Base-by-base conservation (phyloP, 2,329 filamentous ascomycete genomes). In the Acarospora socialis region DNA sequence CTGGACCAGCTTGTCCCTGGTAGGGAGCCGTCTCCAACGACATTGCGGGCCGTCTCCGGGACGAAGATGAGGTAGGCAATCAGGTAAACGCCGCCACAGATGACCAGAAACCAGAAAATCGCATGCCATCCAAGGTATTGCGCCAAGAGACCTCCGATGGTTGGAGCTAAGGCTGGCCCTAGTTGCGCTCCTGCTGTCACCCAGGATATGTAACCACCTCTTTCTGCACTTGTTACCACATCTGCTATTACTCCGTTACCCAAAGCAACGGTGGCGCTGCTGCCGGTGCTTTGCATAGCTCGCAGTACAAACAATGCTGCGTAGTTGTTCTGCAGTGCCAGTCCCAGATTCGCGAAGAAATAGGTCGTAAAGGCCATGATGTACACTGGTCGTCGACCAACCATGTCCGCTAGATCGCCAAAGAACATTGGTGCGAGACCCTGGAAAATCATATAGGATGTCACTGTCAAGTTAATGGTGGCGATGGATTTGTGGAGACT, bases 401-500 rank as follows among this genome's bases (percentile, higher is more conserved):
- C 55, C 31, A 56, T 61, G 40, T 69, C 66, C 3, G 63, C 58
- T 24, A 68, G 56, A 26, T 62, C 61, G 3, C 62, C 66, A 36
- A 67, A 55, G 12, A 68, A 55, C 42, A 65, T 61, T 18, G 65
- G 65, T 1, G 62, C 59, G 9, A 71, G 49, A 3, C 63, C 68
- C 54, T 71, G 67, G 20, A 66, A 58, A 22, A 68, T 63, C 38
- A 56, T 43, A 26, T 51, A 56, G 18, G 46, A 42, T 7, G 47
- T 54, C n/a, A 56, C 38, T 7, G 49, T 51, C 21, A 54, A 31
- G 18, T 50, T 50, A 17, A 54, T 48, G 21, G 43, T 30, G 5
- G 39, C 40, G 7, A 40, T 38, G 9, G 45, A 46, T 6, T 49
- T 40, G 22, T 44, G 29, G 15, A 60, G 40, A 12, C 55, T 52